Conservation (phyloP, 2,329 filamentous ascomycete species). For the Cadophora malorum region DNA sequence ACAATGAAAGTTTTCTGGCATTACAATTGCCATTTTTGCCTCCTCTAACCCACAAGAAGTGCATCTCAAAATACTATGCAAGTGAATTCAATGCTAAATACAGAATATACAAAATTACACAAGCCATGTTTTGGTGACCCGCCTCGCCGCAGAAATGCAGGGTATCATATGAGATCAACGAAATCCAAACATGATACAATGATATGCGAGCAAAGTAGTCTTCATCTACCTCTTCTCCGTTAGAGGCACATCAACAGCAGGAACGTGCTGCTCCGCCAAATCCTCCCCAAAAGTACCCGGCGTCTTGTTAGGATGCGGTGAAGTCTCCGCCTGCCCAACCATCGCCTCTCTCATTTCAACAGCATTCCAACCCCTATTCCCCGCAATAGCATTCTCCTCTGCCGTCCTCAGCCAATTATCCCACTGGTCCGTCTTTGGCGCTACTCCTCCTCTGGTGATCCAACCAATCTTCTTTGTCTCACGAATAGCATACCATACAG, state of each 20-base stretch:
- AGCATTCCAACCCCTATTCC: conserved; percentile 51
- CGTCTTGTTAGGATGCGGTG: conserved; percentile 17
- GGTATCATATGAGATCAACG: conserved; percentile 8
- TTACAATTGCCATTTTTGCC: too few species aligned
- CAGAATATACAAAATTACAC: neutral
- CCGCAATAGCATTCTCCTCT: conserved; percentile 47
- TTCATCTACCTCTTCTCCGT: conserved; percentile 17
- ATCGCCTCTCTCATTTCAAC: conserved; percentile 57
- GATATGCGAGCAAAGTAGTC: neutral
- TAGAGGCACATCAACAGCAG: conserved; percentile 37
- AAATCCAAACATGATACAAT: neutral
- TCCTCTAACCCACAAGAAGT: neutral
- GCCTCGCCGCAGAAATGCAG: conserved; percentile 3
- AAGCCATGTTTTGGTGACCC: neutral
- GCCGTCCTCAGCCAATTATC: conserved; percentile 59
- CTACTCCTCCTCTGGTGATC: conserved; percentile 58
- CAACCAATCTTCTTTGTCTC: conserved; percentile 60
- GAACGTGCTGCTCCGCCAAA: conserved; percentile 39
- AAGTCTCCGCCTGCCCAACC: conserved; percentile 44
- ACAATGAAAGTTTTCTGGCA: too few species aligned
- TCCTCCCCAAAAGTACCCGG: conserved; percentile 25
- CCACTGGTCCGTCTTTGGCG: conserved; percentile 60
- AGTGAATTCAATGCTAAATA: neutral
- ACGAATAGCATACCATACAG: conserved; percentile 64
- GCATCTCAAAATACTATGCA: too few species aligned